Conservation (phyloP, 345 rosid genomes). For the Eucalyptus virginea region DNA sequence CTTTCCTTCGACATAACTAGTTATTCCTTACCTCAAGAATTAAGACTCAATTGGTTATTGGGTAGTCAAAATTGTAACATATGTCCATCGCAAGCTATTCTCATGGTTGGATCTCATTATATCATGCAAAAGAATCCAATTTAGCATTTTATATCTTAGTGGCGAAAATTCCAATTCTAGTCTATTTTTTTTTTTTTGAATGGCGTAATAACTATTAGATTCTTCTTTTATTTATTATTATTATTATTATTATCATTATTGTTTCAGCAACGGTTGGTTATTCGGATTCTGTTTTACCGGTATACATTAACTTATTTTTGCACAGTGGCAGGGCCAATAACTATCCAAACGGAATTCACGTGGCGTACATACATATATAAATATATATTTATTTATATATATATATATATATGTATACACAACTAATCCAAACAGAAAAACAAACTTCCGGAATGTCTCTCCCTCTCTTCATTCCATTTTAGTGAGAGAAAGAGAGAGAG, state of each 20-base stretch:
- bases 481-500: background rate
- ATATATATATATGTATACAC: too few relatives aligned
- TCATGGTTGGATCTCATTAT: background rate
- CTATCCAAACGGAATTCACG: background rate
- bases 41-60: background rate
- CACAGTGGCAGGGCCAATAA: background rate
- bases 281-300: background rate
- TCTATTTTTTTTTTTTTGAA: background rate
- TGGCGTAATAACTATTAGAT: background rate
- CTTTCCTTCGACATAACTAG: rapidly evolving
- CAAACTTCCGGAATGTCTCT: background rate
- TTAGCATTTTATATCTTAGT: background rate
- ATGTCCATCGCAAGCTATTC: background rate
- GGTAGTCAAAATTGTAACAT: background rate
- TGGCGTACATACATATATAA: too few relatives aligned
- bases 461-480: background rate
- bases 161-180: background rate
- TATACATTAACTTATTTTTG: background rate
- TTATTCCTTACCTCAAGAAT: background rate
- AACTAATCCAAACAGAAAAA: background rate
- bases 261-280: background rate
- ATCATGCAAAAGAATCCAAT: too few relatives aligned
- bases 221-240: too few relatives aligned
- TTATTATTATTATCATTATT: too few relatives aligned
- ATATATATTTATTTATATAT: rapidly evolving